Percentiles rank a stretch among this genome's conserved stretches.
These are phyloP conservation scores for Aspergillus arachidicola DNA, from an alignment of 2,329 filamentous ascomycete genomes.

Conservation along the genomic window DNA sequence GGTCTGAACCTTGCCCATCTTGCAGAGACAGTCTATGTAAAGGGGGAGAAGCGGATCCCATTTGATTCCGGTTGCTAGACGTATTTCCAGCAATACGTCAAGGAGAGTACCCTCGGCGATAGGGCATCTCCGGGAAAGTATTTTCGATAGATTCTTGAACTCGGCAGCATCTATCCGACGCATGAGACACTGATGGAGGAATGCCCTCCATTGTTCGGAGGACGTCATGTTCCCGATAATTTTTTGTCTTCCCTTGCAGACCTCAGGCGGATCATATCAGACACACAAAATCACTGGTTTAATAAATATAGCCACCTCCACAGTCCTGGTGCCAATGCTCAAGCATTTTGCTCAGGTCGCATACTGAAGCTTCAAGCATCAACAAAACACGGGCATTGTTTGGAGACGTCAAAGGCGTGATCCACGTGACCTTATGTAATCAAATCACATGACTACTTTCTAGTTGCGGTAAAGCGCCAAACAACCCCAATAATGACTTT, in stretches of 20 bases:
- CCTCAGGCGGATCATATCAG: slow-evolving; percentile 11
- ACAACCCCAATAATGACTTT: background rate
- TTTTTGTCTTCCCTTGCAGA: slow-evolving; percentile 1
- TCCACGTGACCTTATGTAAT: slow-evolving; percentile 15
- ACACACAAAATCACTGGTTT: background rate
- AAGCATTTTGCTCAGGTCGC: slow-evolving; percentile 15
- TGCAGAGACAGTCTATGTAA: slow-evolving; percentile 43
- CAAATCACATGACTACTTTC: slow-evolving; percentile 3
- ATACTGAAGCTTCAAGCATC: slow-evolving; percentile 4
- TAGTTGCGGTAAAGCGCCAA: background rate
- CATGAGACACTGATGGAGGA: slow-evolving; percentile 40
- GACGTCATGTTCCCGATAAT: slow-evolving; percentile 27
- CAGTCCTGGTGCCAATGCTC: slow-evolving; percentile 9
- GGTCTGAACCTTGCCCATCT: slow-evolving; percentile 35
- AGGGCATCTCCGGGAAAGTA: slow-evolving; percentile 35
- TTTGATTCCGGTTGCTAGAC: slow-evolving; percentile 33
- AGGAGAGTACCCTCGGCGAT: slow-evolving; percentile 37
- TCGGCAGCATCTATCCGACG: slow-evolving; percentile 41
- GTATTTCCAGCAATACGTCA: slow-evolving; percentile 39
- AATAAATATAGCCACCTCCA: slow-evolving; percentile 7
- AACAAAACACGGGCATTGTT: slow-evolving; percentile 15
- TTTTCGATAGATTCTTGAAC: slow-evolving; percentile 40
- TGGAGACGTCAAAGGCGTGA: slow-evolving; percentile 5
- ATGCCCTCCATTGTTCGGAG: slow-evolving; percentile 40
- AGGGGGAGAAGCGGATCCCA: slow-evolving; percentile 48